phyloP scores from a whole-genome alignment of 495 filamentous ascomycete genomes.

The Penicillium antarcticum region DNA sequence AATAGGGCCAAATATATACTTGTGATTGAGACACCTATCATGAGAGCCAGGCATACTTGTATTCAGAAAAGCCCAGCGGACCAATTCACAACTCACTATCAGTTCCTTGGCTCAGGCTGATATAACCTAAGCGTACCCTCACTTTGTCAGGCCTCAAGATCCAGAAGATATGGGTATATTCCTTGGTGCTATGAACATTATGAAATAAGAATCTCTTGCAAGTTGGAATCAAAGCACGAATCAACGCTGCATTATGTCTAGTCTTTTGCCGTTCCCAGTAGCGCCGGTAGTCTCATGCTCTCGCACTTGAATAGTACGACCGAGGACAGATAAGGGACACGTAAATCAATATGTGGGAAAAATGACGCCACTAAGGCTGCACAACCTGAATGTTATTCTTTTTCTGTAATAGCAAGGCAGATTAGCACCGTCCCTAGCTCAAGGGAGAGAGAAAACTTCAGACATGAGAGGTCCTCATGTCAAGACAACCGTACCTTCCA shows the following conservation, averaged over 20 bases:
- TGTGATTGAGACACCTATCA: no score
- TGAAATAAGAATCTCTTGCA: conserved; percentile 1
- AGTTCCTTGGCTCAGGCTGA: not conserved
- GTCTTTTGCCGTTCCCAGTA: conserved; percentile 18
- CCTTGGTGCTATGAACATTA: conserved; percentile 4
- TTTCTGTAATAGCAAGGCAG: conserved; percentile 57
- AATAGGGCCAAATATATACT: no score
- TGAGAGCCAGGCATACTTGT: no score
- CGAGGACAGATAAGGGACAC: not conserved
- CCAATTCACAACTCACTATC: no score
- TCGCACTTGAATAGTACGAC: not conserved
- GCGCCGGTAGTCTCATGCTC: conserved; percentile 20
- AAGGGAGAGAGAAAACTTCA: not conserved
- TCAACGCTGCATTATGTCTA: conserved; percentile 23
- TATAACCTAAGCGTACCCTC: not conserved
- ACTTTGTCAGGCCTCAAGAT: not conserved
- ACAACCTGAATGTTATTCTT: conserved; percentile 99
- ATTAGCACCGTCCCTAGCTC: not conserved
- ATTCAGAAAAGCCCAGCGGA: no score
- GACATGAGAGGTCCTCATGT: not conserved
- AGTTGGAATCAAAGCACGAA: conserved; percentile 8
- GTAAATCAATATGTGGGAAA: conserved; percentile 6
- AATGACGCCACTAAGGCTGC: conserved; percentile 55
- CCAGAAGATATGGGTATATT: not conserved
- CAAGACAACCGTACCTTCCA: conserved; percentile 78